Evolutionary conservation across 768 basidiomycete genomes (phyloP).

Genomic region (Lactarius trivialis): DNA sequence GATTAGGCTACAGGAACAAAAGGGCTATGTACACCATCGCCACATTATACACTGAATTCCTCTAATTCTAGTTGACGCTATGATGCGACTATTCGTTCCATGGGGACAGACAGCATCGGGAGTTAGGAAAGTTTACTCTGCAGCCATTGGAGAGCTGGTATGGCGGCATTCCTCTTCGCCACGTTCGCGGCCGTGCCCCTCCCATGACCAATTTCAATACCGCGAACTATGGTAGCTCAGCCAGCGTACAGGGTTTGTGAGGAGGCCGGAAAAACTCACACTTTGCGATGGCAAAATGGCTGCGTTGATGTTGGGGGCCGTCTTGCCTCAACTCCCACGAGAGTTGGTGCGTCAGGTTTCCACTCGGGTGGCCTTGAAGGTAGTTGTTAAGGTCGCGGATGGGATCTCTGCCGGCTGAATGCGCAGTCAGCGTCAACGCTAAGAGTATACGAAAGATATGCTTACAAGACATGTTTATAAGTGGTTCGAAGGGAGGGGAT

Average conservation of each 20-base stretch:
- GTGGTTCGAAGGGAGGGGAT: not conserved
- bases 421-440: not conserved
- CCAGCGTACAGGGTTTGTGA: not conserved
- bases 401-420: not conserved
- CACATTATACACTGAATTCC: not conserved
- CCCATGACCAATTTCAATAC: not conserved
- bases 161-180: not conserved
- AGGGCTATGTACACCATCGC: not conserved
- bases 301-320: not conserved
- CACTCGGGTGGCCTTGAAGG: not conserved
- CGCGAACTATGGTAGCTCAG: conserved; percentile 2
- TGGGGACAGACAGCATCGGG: not conserved
- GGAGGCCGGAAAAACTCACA: not conserved
- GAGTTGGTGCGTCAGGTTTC: not conserved
- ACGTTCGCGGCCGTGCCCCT: not conserved
- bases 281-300: not conserved
- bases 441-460: not conserved
- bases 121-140: not conserved
- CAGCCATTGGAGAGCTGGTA: not conserved
- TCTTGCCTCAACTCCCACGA: not conserved
- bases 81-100: not conserved
- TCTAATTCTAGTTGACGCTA: not conserved
- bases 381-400: conserved; percentile 3
- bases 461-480: not conserved
- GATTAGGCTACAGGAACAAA: not conserved